phyloP scores from a whole-genome alignment of 495 filamentous ascomycete genomes.

The Aspergillus haitiensis region DNA sequence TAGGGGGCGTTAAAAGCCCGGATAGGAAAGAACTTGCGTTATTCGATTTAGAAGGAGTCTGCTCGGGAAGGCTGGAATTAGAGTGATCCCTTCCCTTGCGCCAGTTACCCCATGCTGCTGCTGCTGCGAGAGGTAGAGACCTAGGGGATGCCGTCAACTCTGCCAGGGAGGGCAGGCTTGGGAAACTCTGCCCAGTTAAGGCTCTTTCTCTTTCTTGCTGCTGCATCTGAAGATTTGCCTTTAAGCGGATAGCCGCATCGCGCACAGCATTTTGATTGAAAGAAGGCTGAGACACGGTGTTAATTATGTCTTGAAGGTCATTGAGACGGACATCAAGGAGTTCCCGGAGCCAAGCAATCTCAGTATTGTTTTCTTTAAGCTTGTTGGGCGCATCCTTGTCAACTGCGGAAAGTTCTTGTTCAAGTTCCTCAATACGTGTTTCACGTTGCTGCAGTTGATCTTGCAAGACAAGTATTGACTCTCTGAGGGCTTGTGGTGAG shows the following conservation, averaged over 20 bases:
- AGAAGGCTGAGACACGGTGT: slow-evolving; percentile 67
- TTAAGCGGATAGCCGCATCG: slow-evolving; percentile 88
- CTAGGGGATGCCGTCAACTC: slow-evolving; percentile 73
- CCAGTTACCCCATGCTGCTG: slow-evolving; percentile 84
- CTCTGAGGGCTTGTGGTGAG: slow-evolving; percentile 88
- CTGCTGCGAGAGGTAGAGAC: slow-evolving; percentile 75
- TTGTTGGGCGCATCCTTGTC: slow-evolving; percentile 75
- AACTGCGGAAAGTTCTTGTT: slow-evolving; percentile 62
- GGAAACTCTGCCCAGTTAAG: slow-evolving; percentile 46
- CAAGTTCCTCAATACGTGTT: slow-evolving; percentile 80
- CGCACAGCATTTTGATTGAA: slow-evolving; percentile 75
- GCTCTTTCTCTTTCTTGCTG: slow-evolving; percentile 86
- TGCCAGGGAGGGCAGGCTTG: slow-evolving; percentile 56
- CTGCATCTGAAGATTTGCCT: slow-evolving; percentile 96
- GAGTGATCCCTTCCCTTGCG: slow-evolving; percentile 59
- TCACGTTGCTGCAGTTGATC: slow-evolving; percentile 96
- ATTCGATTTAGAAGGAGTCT: slow-evolving; percentile 65
- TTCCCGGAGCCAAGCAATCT: slow-evolving; percentile 93
- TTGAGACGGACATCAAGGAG: slow-evolving; percentile 85
- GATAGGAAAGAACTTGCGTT: slow-evolving; percentile 58
- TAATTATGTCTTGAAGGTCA: slow-evolving; percentile 89
- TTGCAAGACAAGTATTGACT: slow-evolving; percentile 93
- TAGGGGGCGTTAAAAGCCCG: slow-evolving; percentile 80
- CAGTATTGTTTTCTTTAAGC: slow-evolving; percentile 85
- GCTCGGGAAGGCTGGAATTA: slow-evolving; percentile 48